Evolutionary conservation across 208 protist species (phyloP).

Genomic region (Trypanosoma grayi): DNA sequence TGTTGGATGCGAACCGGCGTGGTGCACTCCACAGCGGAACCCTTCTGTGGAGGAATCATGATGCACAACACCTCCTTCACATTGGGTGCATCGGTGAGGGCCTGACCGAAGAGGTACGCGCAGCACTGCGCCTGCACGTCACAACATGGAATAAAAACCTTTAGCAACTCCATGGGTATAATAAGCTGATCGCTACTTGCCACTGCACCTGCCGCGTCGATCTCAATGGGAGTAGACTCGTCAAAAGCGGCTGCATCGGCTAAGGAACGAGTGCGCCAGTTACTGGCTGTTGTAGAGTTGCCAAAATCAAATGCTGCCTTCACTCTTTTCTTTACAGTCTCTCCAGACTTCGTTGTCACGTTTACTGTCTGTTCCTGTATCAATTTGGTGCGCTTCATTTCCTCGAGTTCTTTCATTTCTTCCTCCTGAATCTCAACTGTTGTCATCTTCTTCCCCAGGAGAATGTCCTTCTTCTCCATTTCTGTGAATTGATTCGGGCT

Average conservation of each 20-base stretch:
- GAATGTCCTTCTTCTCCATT: constrained; percentile 99
- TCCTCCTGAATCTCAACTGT: constrained; percentile 98
- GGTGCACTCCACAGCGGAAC: constrained; percentile 58
- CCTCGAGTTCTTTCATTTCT: constrained; percentile 98
- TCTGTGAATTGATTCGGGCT: constrained; percentile 99
- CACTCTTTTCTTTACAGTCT: constrained; percentile 76
- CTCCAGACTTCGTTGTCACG: constrained; percentile 59
- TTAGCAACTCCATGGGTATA: constrained; percentile 70
- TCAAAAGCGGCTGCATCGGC: constrained; percentile 75
- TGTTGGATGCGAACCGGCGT: constrained; percentile 68
- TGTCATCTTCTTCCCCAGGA: constrained; percentile 99
- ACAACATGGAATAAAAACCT: constrained; percentile 72
- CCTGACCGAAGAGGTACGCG: constrained; percentile 85
- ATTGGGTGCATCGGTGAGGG: constrained; percentile 75
- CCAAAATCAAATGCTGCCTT: constrained; percentile 87
- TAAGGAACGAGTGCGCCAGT: constrained; percentile 82
- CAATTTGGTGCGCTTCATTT: constrained; percentile 89
- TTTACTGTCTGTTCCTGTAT: constrained; percentile 57
- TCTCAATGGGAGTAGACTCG: constrained; percentile 55
- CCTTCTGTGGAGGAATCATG: constrained; percentile 84
- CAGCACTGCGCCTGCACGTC: constrained; percentile 84
- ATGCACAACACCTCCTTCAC: constrained; percentile 87
- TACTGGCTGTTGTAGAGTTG: constrained; percentile 52
- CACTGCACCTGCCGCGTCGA: constrained; percentile 60
- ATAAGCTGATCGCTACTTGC: constrained; percentile 81